Evolutionary conservation across 1,284 basidiomycete species (phyloP).

Genomic region (Papiliotrema terrestris): DNA sequence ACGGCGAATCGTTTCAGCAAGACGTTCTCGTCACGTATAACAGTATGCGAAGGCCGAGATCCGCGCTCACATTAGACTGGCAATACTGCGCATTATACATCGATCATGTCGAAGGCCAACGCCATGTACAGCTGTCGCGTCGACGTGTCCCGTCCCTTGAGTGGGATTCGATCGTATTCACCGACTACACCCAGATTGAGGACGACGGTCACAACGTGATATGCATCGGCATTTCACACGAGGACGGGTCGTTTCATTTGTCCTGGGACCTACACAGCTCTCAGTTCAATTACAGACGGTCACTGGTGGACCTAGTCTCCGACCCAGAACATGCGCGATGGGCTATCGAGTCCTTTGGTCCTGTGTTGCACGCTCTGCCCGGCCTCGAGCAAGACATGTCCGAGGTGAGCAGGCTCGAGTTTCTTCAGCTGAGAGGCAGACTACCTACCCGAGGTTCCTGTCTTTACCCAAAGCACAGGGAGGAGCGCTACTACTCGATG

Average conservation of each 20-base stretch:
- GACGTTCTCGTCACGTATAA: too few species aligned
- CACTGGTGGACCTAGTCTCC: conserved; percentile 22
- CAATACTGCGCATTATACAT: conserved; percentile 52
- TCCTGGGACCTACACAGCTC: conserved; percentile 54
- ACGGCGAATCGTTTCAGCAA: conserved; percentile 52
- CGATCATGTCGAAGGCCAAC: conserved; percentile 26
- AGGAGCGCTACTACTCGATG: conserved; percentile 43
- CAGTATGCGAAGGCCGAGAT: conserved; percentile 40
- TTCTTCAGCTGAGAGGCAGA: not conserved
- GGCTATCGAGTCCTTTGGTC: conserved; percentile 21
- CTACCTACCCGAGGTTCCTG: conserved; percentile 3
- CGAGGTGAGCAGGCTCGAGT: conserved; percentile 22
- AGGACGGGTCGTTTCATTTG: conserved; percentile 52
- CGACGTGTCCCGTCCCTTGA: conserved; percentile 25
- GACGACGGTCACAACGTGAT: conserved; percentile 52
- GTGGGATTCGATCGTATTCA: conserved; percentile 50
- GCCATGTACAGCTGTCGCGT: conserved; percentile 46
- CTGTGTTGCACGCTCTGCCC: conserved; percentile 43
- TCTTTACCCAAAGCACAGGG: conserved; percentile 13
- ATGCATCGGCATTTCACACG: conserved; percentile 47
- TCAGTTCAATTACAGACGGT: conserved; percentile 49
- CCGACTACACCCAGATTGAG: conserved; percentile 51
- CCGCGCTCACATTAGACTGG: conserved; percentile 41
- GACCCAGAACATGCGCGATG: conserved; percentile 26
- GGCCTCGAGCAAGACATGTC: conserved; percentile 34